Percentiles rank a stretch among this genome's conserved stretches.
These are phyloP conservation scores for Stellera chamaejasme DNA, from an alignment of 345 rosid genomes.

Conservation along the genomic window DNA sequence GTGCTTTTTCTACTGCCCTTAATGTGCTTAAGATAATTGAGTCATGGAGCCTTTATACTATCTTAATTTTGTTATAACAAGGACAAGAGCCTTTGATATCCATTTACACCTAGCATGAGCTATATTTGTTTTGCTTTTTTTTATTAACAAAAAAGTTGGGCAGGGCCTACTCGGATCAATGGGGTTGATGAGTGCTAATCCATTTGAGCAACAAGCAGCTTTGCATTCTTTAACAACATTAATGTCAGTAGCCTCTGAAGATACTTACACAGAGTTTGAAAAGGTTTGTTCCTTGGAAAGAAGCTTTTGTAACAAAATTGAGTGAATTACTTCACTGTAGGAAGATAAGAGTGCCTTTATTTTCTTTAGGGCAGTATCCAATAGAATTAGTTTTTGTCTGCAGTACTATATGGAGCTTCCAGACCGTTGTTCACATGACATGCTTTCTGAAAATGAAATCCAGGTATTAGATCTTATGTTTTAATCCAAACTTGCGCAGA, in stretches of 20 bases:
- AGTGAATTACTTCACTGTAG: not conserved
- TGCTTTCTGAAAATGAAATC: constrained; percentile 71
- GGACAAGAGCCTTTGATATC: no score
- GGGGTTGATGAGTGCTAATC: constrained; percentile 72
- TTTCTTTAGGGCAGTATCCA: constrained; percentile 13
- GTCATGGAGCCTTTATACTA: no score
- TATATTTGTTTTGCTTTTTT: no score
- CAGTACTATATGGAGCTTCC: constrained; percentile 70
- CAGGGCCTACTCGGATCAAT: constrained; percentile 68
- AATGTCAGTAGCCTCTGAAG: constrained; percentile 71
- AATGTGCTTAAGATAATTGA: no score
- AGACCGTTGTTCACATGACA: constrained; percentile 64
- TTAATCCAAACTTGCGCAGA: constrained; percentile 7
- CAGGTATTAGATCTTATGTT: constrained; percentile 30
- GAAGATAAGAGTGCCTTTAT: not conserved
- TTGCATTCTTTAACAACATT: constrained; percentile 59
- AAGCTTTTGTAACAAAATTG: not conserved
- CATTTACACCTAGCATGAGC: no score
- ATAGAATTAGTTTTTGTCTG: constrained; percentile 13
- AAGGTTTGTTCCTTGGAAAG: constrained; percentile 37
- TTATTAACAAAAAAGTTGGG: not conserved
- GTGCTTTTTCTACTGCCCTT: no score
- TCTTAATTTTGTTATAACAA: no score
- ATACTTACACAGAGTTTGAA: constrained; percentile 60
- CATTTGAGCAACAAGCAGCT: constrained; percentile 64